These are phyloP conservation scores for Axilococcus clingmanii DNA, from an alignment of 139 green algal genomes.

Conservation along the genomic window DNA sequence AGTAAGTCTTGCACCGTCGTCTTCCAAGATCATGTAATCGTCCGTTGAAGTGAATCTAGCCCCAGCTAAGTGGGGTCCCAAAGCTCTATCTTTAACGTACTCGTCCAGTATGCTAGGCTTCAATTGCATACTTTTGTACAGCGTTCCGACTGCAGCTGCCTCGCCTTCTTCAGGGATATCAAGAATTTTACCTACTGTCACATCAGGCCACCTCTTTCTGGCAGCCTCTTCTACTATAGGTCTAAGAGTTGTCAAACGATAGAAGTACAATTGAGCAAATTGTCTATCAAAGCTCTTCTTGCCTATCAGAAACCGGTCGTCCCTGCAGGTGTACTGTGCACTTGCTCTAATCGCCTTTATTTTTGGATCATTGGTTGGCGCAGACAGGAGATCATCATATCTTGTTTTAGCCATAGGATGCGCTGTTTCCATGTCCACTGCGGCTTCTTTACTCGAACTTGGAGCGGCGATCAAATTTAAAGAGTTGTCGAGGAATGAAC, in stretches of 20 bases:
- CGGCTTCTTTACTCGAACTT: too few species aligned
- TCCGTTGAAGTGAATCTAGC: constrained; percentile 56
- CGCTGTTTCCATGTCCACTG: too few species aligned
- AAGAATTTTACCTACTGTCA: constrained; percentile 66
- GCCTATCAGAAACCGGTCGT: constrained; percentile 39
- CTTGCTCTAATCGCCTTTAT: too few species aligned
- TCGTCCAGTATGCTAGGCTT: constrained; percentile 95
- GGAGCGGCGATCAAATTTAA: too few species aligned
- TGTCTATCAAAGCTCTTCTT: constrained; percentile 63
- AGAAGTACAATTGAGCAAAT: constrained; percentile 92
- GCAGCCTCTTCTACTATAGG: constrained; percentile 29
- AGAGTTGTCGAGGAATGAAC: too few species aligned
- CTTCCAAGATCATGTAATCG: constrained; percentile 84
- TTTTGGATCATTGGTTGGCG: not conserved
- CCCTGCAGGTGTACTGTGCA: not conserved
- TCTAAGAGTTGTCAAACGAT: constrained; percentile 57
- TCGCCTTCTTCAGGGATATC: constrained; percentile 63
- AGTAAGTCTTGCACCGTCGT: constrained; percentile 80
- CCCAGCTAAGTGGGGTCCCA: constrained; percentile 11
- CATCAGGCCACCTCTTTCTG: constrained; percentile 50
- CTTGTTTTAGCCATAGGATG: too few species aligned
- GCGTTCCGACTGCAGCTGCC: constrained; percentile 72
- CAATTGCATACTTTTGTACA: constrained; percentile 96
- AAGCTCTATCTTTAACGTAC: constrained; percentile 53
- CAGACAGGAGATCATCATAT: constrained; percentile 21